Evolutionary conservation across 2,329 filamentous ascomycete species (phyloP).

Genomic region (Ampelomyces quisqualis): DNA sequence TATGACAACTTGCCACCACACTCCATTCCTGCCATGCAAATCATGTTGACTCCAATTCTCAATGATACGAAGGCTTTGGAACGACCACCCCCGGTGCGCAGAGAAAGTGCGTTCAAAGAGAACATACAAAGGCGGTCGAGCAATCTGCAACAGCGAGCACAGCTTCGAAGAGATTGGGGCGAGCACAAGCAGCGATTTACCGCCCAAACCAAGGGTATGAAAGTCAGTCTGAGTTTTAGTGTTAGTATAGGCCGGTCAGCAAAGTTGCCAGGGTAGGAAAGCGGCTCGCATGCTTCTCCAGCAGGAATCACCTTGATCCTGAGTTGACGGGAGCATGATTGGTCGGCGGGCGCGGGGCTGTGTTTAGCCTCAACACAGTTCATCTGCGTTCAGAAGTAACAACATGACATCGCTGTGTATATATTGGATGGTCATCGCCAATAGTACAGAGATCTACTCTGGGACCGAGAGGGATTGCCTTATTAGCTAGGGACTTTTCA

Average conservation of each 20-base stretch:
- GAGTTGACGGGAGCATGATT: too few species aligned
- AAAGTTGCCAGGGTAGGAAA: constrained; percentile 23
- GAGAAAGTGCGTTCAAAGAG: constrained; percentile 9
- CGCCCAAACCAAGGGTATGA: constrained; percentile 28
- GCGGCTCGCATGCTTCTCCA: background rate
- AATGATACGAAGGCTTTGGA: constrained; percentile 17
- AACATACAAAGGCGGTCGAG: constrained; percentile 10
- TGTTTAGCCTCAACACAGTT: too few species aligned
- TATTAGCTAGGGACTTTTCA: too few species aligned
- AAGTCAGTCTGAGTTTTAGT: constrained; percentile 34
- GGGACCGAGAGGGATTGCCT: too few species aligned
- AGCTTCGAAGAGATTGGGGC: constrained; percentile 29
- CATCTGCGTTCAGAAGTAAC: too few species aligned
- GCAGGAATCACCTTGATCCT: background rate
- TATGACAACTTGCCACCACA: constrained; percentile 33
- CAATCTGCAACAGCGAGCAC: constrained; percentile 24
- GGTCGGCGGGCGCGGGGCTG: too few species aligned
- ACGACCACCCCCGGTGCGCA: constrained; percentile 3
- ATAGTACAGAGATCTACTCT: too few species aligned
- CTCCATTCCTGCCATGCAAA: constrained; percentile 17
- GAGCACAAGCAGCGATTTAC: constrained; percentile 28
- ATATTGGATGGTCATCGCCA: too few species aligned
- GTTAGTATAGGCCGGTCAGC: constrained; percentile 27
- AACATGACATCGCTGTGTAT: too few species aligned
- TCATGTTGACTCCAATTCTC: constrained; percentile 22